Evolutionary conservation across 192 early-diverging fungal species (phyloP), one percentile per base, ranked within the genome.

Genomic region (Geranomyces variabilis): DNA sequence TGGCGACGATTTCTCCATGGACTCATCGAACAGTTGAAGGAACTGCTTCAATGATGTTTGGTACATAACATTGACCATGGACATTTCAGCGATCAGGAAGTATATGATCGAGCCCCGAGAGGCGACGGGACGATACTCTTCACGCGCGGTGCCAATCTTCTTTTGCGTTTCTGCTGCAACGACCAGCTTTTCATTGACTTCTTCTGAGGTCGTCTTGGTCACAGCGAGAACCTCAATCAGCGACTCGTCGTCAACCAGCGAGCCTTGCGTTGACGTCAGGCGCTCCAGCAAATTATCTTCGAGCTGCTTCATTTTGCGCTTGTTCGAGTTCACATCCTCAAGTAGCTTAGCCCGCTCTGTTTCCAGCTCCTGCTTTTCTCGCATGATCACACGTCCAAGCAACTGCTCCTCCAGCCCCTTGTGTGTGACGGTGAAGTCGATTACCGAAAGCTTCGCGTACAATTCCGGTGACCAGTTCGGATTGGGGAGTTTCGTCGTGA

Each of bases 41-140:
- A 89, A 89, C 69, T 89, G 87, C 70, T 88, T 86, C 17, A 89
- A 75, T 10, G 84, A 83, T 21, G 84, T 85, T 65, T 89, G 87
- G 70, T 89, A 89, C 87, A 89, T 89, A 44, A 80, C 78, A 44
- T 88, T 88, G 31, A 89, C 86, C 87, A 88, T 88, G 63, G 73
- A 75, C 87, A 89, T 88, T 55, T 89, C 87, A 13, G 87, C 86
- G 78, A 89, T 88, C 74, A 89, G 75, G 76, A 88, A 89, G 63
- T 88, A 89, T 31, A 89, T 83, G 73, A 89, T 89, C 47, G 77
- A 80, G 9, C 87, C 87, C 3, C 86, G 82, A 26, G 67, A 79
- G 15, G 87, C 87, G 4, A 89, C 87, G 19, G 87, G 87, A 33
- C 87, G 70, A 63, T 86, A 89, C 67, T 89, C 87, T 79, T 89